A percentile compares a stretch with the other conserved stretches of the same genome.
These are phyloP conservation scores for Colletotrichum truncatum DNA, from an alignment of 2,329 filamentous ascomycete genomes.

Conservation along the genomic window DNA sequence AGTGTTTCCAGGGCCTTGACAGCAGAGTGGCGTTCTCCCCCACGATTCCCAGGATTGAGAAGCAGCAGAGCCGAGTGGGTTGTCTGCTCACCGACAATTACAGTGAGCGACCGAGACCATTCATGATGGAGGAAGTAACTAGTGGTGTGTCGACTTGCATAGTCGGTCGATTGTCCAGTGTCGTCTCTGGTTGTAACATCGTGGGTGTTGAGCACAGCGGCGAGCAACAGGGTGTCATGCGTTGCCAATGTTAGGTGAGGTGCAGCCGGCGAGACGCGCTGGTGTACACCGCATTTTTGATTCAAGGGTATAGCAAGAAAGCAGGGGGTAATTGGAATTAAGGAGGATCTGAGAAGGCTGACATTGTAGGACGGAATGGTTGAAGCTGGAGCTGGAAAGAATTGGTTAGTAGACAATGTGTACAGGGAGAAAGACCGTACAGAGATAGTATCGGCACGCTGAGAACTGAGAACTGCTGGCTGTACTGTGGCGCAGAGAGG, in stretches of 20 bases:
- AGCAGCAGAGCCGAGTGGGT: background rate
- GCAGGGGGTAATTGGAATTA: background rate
- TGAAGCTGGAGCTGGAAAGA: background rate
- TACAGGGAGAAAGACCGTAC: no score
- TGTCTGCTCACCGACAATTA: constrained; percentile 21
- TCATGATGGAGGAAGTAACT: background rate
- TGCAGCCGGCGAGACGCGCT: background rate
- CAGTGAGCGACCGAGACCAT: background rate
- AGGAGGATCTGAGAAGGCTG: background rate
- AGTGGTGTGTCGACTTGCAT: background rate
- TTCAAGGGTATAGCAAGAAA: background rate
- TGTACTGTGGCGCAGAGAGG: background rate
- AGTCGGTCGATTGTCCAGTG: background rate
- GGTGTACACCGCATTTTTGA: background rate
- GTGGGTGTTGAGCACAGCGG: background rate
- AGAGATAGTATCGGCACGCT: background rate
- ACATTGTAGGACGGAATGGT: background rate
- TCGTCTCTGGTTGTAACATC: background rate
- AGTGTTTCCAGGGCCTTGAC: background rate
- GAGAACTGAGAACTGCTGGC: background rate
- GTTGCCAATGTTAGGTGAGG: background rate
- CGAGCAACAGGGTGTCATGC: background rate
- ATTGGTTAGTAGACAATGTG: background rate
- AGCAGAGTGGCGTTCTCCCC: background rate
- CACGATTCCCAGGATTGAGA: background rate